Evolutionary conservation across 768 basidiomycete species (phyloP), one percentile per base, ranked within the genome.

Genomic region (Collybia sordida): DNA sequence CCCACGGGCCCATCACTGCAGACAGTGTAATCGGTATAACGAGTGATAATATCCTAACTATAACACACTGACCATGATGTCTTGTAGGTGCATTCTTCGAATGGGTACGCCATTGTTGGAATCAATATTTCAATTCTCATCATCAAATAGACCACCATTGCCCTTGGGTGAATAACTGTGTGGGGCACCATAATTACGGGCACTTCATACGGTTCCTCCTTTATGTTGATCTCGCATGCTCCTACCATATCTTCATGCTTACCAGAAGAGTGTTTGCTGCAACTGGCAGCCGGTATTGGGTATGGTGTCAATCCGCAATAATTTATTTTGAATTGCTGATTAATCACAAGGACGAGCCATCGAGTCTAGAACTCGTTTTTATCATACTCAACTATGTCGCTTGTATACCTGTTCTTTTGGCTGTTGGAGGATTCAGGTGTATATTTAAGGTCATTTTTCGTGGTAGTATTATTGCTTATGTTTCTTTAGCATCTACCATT

Each of bases 121-220:
- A 44, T 11, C 19, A 15, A 19, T 44, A 8, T 43, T 36, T 12
- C 28, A 11, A 35, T 42, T 36, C 45, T 47, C 51, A 62, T 21
- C 52, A 21, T 55, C 36, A 15, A 8, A 17, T 52, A 92, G 91
- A 93, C 64, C 91, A 93, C 60, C 91, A 93, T 61, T 93, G 91
- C 64, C 92, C 91, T 6, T 95, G 91, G 93, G 83, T 93, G 25
- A 87, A 93, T 65, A 98, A 94, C 59, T 96, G 95, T 61, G 88
- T 99, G 54, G 97, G 97, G 0, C 87, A 93, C 65, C 82, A 77
- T 70, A 99, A 98, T 66, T 86, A 97, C 56, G 88, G 88, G 1
- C 80, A 90, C 67, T 93, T 93, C 59, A 72, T 97, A 45, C 88
- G 94, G 17, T 98, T 98, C 71, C 79, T 98, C 0, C 88, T 95